Percentiles rank a stretch among this genome's conserved stretches.
These are phyloP conservation scores for Skeletonema tropicum DNA, from an alignment of 108 stramenopile species.

Conservation along the genomic window DNA sequence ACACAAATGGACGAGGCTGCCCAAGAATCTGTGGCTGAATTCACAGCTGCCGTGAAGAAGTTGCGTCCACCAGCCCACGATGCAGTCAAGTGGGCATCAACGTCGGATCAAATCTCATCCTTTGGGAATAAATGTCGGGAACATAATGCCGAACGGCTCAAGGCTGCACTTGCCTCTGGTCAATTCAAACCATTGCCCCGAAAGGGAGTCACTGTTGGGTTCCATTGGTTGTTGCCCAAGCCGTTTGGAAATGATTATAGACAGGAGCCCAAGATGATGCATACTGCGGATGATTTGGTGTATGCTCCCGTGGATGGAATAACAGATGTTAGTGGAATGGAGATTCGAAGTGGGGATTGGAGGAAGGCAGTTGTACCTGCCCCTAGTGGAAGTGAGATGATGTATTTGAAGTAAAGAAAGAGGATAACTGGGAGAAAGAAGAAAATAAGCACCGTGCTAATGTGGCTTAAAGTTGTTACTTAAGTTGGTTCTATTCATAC, in stretches of 20 bases:
- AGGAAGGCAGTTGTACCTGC: constrained; percentile 77
- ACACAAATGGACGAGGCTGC: constrained; percentile 72
- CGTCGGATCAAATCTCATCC: constrained; percentile 47
- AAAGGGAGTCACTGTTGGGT: constrained; percentile 87
- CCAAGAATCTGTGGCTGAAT: constrained; percentile 52
- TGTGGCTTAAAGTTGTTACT: not conserved
- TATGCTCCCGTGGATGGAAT: constrained; percentile 76
- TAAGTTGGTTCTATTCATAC: not conserved
- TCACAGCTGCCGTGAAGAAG: constrained; percentile 56
- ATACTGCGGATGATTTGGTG: constrained; percentile 78
- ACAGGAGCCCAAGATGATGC: constrained; percentile 81
- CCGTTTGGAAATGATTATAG: constrained; percentile 91
- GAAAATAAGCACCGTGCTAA: not conserved
- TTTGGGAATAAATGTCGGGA: constrained; percentile 55
- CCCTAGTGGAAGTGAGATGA: constrained; percentile 79
- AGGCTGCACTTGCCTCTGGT: constrained; percentile 77
- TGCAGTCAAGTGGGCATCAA: constrained; percentile 45
- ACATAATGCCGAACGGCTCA: constrained; percentile 67
- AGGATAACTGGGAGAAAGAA: not conserved
- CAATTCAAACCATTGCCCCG: constrained; percentile 81
- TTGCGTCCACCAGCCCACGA: constrained; percentile 24
- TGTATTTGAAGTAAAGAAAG: constrained; percentile 76
- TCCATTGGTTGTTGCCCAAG: constrained; percentile 93
- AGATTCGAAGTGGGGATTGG: constrained; percentile 79
- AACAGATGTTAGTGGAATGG: constrained; percentile 69